These are phyloP conservation scores for Davidsoniella eucalypti DNA, from an alignment of 2,329 filamentous ascomycete species.

Conservation along the genomic window DNA sequence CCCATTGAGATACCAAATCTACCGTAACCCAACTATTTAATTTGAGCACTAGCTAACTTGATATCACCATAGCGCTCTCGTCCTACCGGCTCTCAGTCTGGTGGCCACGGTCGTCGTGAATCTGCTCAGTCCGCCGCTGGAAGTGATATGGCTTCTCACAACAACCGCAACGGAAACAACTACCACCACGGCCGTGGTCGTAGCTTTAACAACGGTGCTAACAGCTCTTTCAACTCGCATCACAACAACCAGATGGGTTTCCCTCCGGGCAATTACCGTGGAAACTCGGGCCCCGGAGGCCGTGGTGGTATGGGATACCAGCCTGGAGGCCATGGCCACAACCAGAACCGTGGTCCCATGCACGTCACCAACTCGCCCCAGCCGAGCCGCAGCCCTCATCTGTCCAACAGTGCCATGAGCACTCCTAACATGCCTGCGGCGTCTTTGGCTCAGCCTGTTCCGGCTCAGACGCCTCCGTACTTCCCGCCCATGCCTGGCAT, in stretches of 20 bases:
- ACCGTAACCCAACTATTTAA: neutral
- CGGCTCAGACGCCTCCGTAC: constrained; percentile 48
- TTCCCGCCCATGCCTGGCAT: constrained; percentile 23
- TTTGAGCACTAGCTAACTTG: constrained; percentile 14
- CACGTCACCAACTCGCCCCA: constrained; percentile 48
- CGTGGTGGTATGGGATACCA: constrained; percentile 35
- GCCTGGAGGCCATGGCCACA: constrained; percentile 28
- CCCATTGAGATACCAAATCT: too few species aligned
- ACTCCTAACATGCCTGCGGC: constrained; percentile 52
- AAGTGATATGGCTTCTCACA: constrained; percentile 16
- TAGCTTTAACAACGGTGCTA: constrained; percentile 22
- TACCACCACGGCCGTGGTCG: constrained; percentile 31
- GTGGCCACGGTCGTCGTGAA: constrained; percentile 62
- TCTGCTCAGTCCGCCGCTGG: constrained; percentile 57
- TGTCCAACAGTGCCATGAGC: constrained; percentile 47
- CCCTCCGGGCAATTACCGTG: constrained; percentile 21
- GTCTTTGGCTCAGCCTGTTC: constrained; percentile 36
- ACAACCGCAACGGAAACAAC: constrained; percentile 39
- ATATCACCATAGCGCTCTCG: constrained; percentile 36
- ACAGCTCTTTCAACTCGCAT: constrained; percentile 31
- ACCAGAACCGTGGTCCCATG: constrained; percentile 23
- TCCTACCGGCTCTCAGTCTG: constrained; percentile 47
- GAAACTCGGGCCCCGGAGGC: constrained; percentile 27
- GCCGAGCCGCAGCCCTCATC: constrained; percentile 47
- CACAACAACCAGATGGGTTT: constrained; percentile 26